Base-by-base conservation (phyloP, 805 yeast genomes). In the Hanseniaspora meyeri region DNA sequence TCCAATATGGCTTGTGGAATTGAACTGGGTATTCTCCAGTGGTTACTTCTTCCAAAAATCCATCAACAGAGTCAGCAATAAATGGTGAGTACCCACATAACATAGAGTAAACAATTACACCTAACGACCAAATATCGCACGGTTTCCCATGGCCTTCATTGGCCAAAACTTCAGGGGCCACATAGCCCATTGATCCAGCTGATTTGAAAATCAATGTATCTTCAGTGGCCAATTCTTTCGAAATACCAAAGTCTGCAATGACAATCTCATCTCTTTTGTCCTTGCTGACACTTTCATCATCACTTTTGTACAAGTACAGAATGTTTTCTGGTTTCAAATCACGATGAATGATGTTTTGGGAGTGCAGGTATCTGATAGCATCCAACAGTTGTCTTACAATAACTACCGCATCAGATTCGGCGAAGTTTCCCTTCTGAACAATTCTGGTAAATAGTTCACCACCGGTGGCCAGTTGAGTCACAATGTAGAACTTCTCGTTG, bases 321-420 rank as follows among this genome's bases (percentile, higher is more conserved):
- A 91, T 77, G 69, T 91, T 91, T 67, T 91, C 98, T 3, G 97
- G 97, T 70, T 91, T 91, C 64, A 91, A 76, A 68, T 91, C 97
- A 59, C 97, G 77, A 68, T 91, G 98, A 10, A 91, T 96, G 64
- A 91, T 85, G 68, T 89, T 79, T 60, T 72, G 69, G 29, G 72
- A 68, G 66, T 91, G 98, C 52, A 91, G 72, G 65, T 91, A 93
- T 53, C 76, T 77, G 34, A 91, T 74, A 1, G 97, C 97, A 49
- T 79, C 77, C 48, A 89, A 70, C 62, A 90, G 76, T 65, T 91
- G 95, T 42, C 76, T 74, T 14, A 90, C 73, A 50, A 89, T 83
- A 56, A 74, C 70, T 11, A 86, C 82, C 1, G 97, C 97, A 67
- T 90, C 96, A 59, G 75, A 75, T 68, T 91, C 98, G 5, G 96